Base-by-base conservation (phyloP, 2,329 filamentous ascomycete genomes). In the Teratosphaeria destructans region DNA sequence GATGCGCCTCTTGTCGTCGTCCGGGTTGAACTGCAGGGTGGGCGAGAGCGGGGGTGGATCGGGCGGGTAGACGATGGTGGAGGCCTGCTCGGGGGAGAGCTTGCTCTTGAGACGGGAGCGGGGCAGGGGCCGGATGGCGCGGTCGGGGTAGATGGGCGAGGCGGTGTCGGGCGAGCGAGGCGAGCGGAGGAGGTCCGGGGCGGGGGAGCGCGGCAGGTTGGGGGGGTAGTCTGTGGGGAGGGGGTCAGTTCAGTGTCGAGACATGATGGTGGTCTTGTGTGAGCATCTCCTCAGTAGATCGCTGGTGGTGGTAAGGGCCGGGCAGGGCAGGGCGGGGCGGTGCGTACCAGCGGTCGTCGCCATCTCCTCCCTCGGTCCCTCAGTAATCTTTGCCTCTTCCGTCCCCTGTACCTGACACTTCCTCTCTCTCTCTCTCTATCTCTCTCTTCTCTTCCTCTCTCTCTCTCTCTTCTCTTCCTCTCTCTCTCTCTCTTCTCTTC, bases 61-160 rank as follows among this genome's bases (percentile, higher is more conserved):
- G 3, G 89, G 85, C 8, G 93, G 92, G 68, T 90, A 96, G 66
- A 86, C 81, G 67, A 96, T 94, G 34, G 87, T 84, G 57, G 88
- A 86, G 59, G 89, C 90, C 67, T 89, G 86, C 73, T 95, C 90
- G 61, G 89, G 87, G 35, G 93, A 92, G 57, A 99, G 80, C 59
- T 90, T 86, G 72, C 94, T 91, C 68, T 92, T 89, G 58, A 99
- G 82, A 64, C 89, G 87, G 69, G 91, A 88, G 76, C 89, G 94
- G 52, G 94, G 94, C 62, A 99, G 79, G 59, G 94, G 94, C 71
- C 91, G 87, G 72, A 99, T 99, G 62, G 93, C 88, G 74, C 94
- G 87, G 72, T 95, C 89, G 65, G 90, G 90, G 72, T 89, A 95
- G 69, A 90, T 80, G 61, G 88, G 85, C 61, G 90, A 94, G 64